Base-by-base conservation (phyloP, 2,329 filamentous ascomycete species). In the Phoma sp. region DNA sequence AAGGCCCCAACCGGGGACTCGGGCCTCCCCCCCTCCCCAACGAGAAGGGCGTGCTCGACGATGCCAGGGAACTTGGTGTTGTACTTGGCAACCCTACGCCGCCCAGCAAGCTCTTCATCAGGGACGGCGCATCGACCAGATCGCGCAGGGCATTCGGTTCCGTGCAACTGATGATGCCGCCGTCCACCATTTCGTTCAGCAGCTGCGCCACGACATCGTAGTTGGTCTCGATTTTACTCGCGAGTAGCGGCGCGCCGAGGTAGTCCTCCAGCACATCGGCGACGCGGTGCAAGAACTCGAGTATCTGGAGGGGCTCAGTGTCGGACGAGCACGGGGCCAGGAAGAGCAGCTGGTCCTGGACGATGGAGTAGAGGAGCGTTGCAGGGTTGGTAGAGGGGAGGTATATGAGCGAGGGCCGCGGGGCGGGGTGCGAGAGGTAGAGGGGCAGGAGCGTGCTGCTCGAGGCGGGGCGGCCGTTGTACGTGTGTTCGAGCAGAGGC, bases 161-260 rank as follows among this genome's bases (percentile, higher is more conserved):
- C 1, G 93, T 97, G 51, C 92, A 96, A 68, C 85, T 90, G 29
- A 97, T 84, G n/a, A 87, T 84, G 14, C 95, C 95, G 33, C 88
- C 91, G 80, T 99, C 95, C 73, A 95, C 97, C 90, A 99, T 96
- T 77, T 99, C 95, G 57, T 88, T 91, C 54, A 98, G 82, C 21
- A 99, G 79, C 77, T 99, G 95, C 15, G 93, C 93, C 28, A 96
- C 90, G 23, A 98, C 88, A 84, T 98, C 91, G 77, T 98, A 98
- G 75, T 87, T 92, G 63, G 82, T 84, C 76, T 97, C 92, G 61
- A 99, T 89, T 79, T 95, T 96, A 71, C 84, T 85, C 17, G 92
- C 88, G 52, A 97, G 80, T 42, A 99, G 78, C 12, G 95, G 95
- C 38, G 91, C 87, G 53, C 93, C 93, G 7, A 99, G 82, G 72